Conservation (phyloP, 768 basidiomycete species). For the Mycena amicta region DNA sequence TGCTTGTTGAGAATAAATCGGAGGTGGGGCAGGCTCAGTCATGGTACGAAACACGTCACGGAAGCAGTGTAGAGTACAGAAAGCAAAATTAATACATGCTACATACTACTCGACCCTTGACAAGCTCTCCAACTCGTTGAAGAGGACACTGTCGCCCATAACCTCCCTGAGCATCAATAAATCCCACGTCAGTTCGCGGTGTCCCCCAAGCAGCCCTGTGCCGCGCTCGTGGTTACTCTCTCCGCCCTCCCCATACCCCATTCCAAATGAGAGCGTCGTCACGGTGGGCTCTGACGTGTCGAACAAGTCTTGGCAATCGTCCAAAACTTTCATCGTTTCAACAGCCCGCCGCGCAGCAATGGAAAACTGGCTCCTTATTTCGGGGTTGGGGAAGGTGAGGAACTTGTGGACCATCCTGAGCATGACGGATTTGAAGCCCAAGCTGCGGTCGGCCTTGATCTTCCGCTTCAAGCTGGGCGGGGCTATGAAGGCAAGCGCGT, state of each 20-base stretch:
- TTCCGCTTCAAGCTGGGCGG: slow-evolving; percentile 72
- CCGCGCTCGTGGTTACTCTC: slow-evolving; percentile 70
- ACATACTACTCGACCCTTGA: slow-evolving; percentile 59
- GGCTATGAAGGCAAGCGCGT: slow-evolving; percentile 83
- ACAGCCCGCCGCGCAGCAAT: slow-evolving; percentile 66
- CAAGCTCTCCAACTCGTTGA: slow-evolving; percentile 79
- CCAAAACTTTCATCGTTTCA: slow-evolving; percentile 78
- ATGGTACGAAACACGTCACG: too few species aligned
- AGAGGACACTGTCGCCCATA: slow-evolving; percentile 63
- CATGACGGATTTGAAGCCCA: slow-evolving; percentile 73
- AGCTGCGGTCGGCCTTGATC: slow-evolving; percentile 63
- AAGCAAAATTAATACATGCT: slow-evolving; percentile 25
- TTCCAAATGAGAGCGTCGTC: slow-evolving; percentile 77
- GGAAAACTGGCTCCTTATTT: slow-evolving; percentile 54
- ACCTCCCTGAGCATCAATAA: slow-evolving; percentile 72
- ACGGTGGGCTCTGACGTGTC: slow-evolving; percentile 63
- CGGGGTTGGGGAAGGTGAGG: slow-evolving; percentile 49
- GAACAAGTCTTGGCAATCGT: slow-evolving; percentile 74
- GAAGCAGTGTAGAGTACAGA: too few species aligned
- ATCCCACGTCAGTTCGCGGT: slow-evolving; percentile 72
- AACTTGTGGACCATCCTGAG: slow-evolving; percentile 72
- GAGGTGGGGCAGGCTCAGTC: slow-evolving; percentile 56
- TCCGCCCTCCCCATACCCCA: slow-evolving; percentile 78
- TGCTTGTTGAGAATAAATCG: slow-evolving; percentile 59
- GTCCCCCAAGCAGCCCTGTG: slow-evolving; percentile 72